Evolutionary conservation across 345 rosid genomes (phyloP).

Genomic region (Anacardium occidentale): DNA sequence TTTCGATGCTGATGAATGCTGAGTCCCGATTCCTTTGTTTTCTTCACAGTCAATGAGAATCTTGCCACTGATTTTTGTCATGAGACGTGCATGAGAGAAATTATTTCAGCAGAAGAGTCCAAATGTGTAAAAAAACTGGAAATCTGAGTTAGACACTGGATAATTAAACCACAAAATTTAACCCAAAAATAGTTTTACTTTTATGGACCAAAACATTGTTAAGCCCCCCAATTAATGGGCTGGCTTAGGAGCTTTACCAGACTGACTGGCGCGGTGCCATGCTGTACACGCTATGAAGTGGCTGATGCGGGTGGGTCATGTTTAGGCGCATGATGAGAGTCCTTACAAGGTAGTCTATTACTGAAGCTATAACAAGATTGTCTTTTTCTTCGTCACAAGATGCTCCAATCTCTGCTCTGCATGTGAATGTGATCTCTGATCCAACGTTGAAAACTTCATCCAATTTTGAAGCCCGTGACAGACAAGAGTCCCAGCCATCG

Average conservation of each 20-base stretch:
- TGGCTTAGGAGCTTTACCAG: neutral
- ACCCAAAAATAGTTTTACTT: no score
- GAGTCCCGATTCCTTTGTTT: neutral
- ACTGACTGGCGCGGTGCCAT: neutral
- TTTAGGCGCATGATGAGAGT: neutral
- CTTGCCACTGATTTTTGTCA: conserved; percentile 18
- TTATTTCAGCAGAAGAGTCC: no score
- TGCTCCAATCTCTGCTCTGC: neutral
- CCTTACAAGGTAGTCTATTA: no score
- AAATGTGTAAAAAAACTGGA: no score
- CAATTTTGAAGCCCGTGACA: conserved; percentile 33
- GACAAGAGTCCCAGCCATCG: conserved; percentile 27
- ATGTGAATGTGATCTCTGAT: conserved; percentile 19
- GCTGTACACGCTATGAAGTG: neutral
- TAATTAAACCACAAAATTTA: no score
- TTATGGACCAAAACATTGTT: no score
- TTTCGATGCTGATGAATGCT: neutral
- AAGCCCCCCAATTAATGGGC: neutral
- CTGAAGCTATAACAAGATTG: neutral
- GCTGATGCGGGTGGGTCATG: neutral
- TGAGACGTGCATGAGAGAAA: no score
- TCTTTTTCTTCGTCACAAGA: neutral
- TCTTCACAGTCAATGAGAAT: conserved; percentile 16
- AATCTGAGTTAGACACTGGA: no score
- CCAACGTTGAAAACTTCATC: neutral